These are phyloP conservation scores for Ceratocystis papillata DNA, from an alignment of 2,329 filamentous ascomycete species.

Conservation along the genomic window DNA sequence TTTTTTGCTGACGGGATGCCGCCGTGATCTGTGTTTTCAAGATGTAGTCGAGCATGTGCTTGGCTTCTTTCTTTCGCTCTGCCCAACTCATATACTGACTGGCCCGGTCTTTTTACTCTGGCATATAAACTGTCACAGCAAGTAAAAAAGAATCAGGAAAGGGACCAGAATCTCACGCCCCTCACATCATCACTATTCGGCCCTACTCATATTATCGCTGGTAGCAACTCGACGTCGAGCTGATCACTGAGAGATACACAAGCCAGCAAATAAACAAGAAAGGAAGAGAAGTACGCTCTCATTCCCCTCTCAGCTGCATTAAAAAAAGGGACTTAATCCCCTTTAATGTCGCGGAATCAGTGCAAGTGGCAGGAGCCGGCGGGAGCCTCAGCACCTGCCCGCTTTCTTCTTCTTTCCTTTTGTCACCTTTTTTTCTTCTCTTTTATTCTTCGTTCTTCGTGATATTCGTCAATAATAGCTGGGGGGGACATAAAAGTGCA, in stretches of 20 bases:
- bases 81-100: no score
- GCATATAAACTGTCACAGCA: no score
- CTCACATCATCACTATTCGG: constrained; percentile 1
- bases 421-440: no score
- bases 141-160: not conserved
- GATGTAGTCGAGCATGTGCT: no score
- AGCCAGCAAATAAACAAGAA: not conserved
- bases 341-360: constrained; percentile 12
- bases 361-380: constrained; percentile 7
- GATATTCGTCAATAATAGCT: not conserved
- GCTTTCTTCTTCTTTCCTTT: not conserved
- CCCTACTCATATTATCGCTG: not conserved
- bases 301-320: constrained; percentile 5
- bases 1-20: not conserved
- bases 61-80: no score
- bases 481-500: not conserved
- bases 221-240: not conserved
- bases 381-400: not conserved
- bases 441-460: not conserved
- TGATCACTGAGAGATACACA: not conserved
- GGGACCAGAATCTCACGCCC: not conserved
- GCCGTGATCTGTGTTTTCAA: no score
- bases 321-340: not conserved
- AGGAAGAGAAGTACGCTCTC: not conserved
- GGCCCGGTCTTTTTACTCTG: no score